Base-by-base conservation (phyloP, 495 filamentous ascomycete genomes). In the Xylaria longipes region DNA sequence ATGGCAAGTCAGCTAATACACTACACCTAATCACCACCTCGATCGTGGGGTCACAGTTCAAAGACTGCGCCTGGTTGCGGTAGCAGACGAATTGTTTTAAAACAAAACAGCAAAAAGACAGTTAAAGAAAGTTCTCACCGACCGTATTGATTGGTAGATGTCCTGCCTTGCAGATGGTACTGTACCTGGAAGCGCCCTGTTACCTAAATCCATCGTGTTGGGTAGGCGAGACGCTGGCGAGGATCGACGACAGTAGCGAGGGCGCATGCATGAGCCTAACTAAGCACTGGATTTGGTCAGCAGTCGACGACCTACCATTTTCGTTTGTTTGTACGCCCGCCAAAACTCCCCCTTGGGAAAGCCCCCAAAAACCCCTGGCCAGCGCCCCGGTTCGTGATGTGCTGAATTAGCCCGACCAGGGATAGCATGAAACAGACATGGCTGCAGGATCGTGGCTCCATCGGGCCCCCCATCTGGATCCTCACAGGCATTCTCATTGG, bases 401-500 rank as follows among this genome's bases (percentile, higher is more conserved):
- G 27, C 41, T 8, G n/a, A 52, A 17, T 56, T 54, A 65, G 48
- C 69, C 61, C 33, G 48, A 65, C 69, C 61, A 54, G 60, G 69
- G 37, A 35, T 71, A 71, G 61, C 48, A 63, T 54, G 68, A 54
- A 71, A 65, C 58, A 12, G 35, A 37, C 45, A 39, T 57, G 54
- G 45, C 56, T 62, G 69, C 48, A 65, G 39, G 60, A 58, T 29
- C 58, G 22, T 35, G 31, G 29, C 57, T 64, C 58, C 68, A 57
- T 60, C 37, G 37, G 22, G n/a, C n/a, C 6, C 65, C 65, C 50
- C 31, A 68, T 57, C 17, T 52, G 11, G 57, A 50, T 33, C 25
- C 35, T 25, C 39, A 0, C 52, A 46, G 27, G 11, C 56, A 27
- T 48, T 70, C 68, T 74, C 52, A 78, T 78, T 78, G 76, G 76